Evolutionary conservation across 441 rosid genomes (phyloP), one percentile per base, ranked within the genome.

Genomic region (Kokia cookei): DNA sequence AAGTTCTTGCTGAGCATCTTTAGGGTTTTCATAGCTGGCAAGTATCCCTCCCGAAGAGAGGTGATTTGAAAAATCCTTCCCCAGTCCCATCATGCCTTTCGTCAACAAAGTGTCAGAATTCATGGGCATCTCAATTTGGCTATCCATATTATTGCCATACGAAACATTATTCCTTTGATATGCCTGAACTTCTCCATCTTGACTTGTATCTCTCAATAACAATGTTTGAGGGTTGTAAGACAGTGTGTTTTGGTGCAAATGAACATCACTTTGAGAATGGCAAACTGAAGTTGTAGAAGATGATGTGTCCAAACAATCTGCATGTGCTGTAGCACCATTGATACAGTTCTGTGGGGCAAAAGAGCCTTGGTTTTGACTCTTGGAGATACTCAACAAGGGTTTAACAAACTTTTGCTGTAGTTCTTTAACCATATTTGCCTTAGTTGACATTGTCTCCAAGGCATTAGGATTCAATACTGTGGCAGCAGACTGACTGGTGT

Each of bases 241-340:
- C 47, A 78, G 73, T 8, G 82, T 76, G 48, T 82, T 86, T 64
- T 79, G 90, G 76, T 82, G 89, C 69, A 87, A 71, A 69, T 84
- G 85, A 76, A 73, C 74, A 75, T 91, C 90, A 63, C 80, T 87
- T 71, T 84, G 94, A 61, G 93, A 86, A 65, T 83, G 72, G 79
- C 92, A 85, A 59, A 84, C 84, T 48, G 94, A 89, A 27, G 92
- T 86, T n/a, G 90, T 85, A 29, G 96, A 88, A 54, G 96, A 91
- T 50, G 87, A 86, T 10, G 91, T 84, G 75, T 91, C 96, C 84
- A 91, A 82, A 77, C 81, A 89, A 77, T 89, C 92, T 15, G 81
- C 55, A 73, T 82, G 93, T 35, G 85, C 54, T 64, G 76, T 71
- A 63, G 77, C 77, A 61, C 88, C 87, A 76, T 83, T 86, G 37